Evolutionary conservation across 2,329 filamentous ascomycete species (phyloP).

Genomic region (Fusarium pseudocircinatum): DNA sequence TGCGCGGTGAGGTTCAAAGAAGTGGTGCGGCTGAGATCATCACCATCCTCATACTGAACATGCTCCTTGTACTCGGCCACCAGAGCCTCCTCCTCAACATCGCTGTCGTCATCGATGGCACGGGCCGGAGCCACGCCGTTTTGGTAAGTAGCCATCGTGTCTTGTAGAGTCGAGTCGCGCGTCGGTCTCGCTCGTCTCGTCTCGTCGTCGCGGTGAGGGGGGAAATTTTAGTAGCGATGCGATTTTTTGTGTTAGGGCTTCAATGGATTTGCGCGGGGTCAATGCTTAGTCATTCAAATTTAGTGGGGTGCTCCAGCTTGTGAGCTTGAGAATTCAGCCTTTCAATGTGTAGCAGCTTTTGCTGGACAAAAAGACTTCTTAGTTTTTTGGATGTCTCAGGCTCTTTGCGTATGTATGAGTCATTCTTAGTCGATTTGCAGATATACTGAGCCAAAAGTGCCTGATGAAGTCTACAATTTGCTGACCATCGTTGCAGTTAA

Average conservation of each 20-base stretch:
- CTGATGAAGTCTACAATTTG: slow-evolving; percentile 15
- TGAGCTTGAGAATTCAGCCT: slow-evolving; percentile 12
- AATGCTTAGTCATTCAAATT: slow-evolving; percentile 9
- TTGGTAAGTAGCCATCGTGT: slow-evolving; percentile 68
- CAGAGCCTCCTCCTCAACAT: slow-evolving; percentile 94
- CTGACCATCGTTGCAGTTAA: slow-evolving; percentile 30
- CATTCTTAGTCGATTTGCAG: slow-evolving; percentile 40
- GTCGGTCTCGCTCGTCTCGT: slow-evolving; percentile 39
- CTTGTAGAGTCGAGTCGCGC: slow-evolving; percentile 44
- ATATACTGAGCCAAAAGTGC: slow-evolving; percentile 12
- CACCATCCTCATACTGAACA: slow-evolving; percentile 89
- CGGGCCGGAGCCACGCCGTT: slow-evolving; percentile 69
- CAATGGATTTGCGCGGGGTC: slow-evolving; percentile 40
- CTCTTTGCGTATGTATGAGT: slow-evolving; percentile 37
- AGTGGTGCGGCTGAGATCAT: slow-evolving; percentile 79
- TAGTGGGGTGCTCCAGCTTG: slow-evolving; percentile 45
- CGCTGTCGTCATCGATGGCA: slow-evolving; percentile 81
- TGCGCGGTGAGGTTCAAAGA: slow-evolving; percentile 76
- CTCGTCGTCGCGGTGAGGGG: slow-evolving; percentile 45
- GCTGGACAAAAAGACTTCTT: slow-evolving; percentile 5
- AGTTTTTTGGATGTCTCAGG: slow-evolving; percentile 14
- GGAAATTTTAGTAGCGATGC: slow-evolving; percentile 48
- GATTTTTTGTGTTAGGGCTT: slow-evolving; percentile 51
- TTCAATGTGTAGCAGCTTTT: slow-evolving; percentile 4
- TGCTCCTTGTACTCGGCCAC: slow-evolving; percentile 97